A percentile compares a stretch with the other conserved stretches of the same genome.
Evolutionary conservation across 768 basidiomycete species (phyloP).

Genomic region (Asterophora lycoperdoides): DNA sequence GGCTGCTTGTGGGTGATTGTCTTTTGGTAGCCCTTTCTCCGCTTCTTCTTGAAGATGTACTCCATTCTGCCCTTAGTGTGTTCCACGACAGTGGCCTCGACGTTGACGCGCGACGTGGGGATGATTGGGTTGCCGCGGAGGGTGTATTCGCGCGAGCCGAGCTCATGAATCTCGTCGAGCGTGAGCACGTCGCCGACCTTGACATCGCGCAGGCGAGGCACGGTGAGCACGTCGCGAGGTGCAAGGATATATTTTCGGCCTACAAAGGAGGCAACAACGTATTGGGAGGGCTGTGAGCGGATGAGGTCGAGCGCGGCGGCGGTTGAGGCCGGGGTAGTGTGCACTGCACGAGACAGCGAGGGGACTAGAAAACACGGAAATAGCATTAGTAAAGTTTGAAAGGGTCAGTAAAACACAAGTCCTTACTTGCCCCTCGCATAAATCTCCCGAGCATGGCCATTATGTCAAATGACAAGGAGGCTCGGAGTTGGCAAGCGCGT

Average conservation of each 20-base stretch:
- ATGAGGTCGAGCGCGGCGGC: slow-evolving; percentile 72
- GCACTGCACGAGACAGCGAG: slow-evolving; percentile 19
- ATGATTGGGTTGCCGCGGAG: slow-evolving; percentile 76
- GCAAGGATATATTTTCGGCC: slow-evolving; percentile 87
- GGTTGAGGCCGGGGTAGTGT: slow-evolving; percentile 35
- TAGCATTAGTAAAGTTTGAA: background rate
- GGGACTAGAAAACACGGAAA: slow-evolving; percentile 5
- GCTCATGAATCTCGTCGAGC: slow-evolving; percentile 85
- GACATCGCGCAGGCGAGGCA: slow-evolving; percentile 84
- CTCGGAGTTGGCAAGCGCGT: background rate
- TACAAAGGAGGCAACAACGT: slow-evolving; percentile 84
- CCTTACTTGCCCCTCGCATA: slow-evolving; percentile 30
- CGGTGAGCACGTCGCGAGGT: slow-evolving; percentile 87
- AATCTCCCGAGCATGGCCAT: slow-evolving; percentile 28
- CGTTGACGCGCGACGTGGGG: slow-evolving; percentile 59
- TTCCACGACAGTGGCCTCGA: slow-evolving; percentile 91
- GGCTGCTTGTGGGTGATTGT: slow-evolving; percentile 92
- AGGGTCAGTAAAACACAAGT: background rate
- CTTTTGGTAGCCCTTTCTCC: slow-evolving; percentile 96
- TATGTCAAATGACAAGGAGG: slow-evolving; percentile 7
- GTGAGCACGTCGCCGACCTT: slow-evolving; percentile 80
- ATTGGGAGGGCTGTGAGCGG: slow-evolving; percentile 87
- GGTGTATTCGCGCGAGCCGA: slow-evolving; percentile 94
- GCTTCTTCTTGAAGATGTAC: slow-evolving; percentile 91
- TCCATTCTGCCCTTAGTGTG: slow-evolving; percentile 96